A percentile compares a stretch with the other conserved stretches of the same genome.
Conservation (phyloP, 805 yeast species). For the Scheffersomyces ergatensis region DNA sequence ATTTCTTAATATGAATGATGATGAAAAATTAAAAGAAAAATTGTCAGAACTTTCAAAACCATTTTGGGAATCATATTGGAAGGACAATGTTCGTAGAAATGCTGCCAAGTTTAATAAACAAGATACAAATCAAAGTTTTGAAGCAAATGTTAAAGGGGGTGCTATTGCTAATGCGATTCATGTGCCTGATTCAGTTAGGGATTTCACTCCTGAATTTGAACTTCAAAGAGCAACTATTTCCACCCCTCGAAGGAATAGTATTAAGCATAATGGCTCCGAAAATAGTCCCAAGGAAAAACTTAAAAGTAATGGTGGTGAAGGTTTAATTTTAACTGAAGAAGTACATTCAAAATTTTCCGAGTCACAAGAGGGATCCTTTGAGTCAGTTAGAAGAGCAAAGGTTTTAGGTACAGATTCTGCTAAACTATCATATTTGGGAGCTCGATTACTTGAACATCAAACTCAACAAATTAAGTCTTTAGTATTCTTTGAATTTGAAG, state of each 20-base stretch:
- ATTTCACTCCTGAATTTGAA: neutral
- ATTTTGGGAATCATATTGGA: conserved; percentile 60
- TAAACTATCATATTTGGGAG: conserved; percentile 58
- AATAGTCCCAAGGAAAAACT: conserved; percentile 7
- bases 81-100: conserved; percentile 33
- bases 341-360: conserved; percentile 13
- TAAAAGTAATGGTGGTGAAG: conserved; percentile 16
- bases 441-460: conserved; percentile 55
- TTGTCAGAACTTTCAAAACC: conserved; percentile 31
- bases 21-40: conserved; percentile 23
- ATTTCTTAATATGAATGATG: conserved; percentile 30
- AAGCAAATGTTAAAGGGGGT: conserved; percentile 6
- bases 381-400: conserved; percentile 26
- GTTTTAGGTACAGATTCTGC: conserved; percentile 64
- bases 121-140: conserved; percentile 30
- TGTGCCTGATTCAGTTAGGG: neutral
- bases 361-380: conserved; percentile 6
- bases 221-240: neutral
- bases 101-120: conserved; percentile 35
- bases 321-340: conserved; percentile 11
- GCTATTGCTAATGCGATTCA: conserved; percentile 6
- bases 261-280: neutral
- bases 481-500: conserved; percentile 70
- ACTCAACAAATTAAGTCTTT: conserved; percentile 47
- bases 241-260: too few relatives aligned